These are phyloP conservation scores for Salix arbutifolia DNA, from an alignment of 345 rosid species.

Conservation along the genomic window DNA sequence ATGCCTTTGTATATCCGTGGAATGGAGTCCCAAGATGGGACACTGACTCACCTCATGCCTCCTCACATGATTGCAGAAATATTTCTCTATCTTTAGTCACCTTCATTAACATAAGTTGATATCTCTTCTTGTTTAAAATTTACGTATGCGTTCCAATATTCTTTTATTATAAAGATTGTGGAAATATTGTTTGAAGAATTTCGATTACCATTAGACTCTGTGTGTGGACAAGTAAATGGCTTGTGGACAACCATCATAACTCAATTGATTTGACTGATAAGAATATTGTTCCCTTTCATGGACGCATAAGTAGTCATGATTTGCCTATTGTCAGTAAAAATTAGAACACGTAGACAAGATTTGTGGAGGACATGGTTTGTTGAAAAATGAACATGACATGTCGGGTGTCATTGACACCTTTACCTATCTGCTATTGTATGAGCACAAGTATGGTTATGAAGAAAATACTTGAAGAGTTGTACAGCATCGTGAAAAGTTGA, in stretches of 20 bases:
- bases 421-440: background rate
- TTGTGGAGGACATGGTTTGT: background rate
- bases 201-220: background rate
- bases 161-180: background rate
- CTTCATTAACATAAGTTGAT: background rate
- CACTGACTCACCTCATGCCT: background rate
- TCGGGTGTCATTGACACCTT: background rate
- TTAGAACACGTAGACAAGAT: slow-evolving; percentile 10
- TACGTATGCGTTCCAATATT: background rate
- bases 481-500: background rate
- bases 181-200: background rate
- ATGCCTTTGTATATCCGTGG: background rate
- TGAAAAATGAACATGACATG: background rate
- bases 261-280: background rate
- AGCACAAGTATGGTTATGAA: background rate
- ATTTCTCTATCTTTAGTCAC: background rate
- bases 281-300: background rate
- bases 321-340: background rate
- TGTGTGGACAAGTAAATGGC: background rate
- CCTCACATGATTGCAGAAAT: background rate
- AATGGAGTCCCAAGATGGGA: background rate
- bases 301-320: background rate
- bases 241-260: background rate
- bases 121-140: background rate
- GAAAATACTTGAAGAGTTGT: background rate